These are phyloP conservation scores for Citrus mangshanensis DNA, from an alignment of 345 rosid species.

Conservation along the genomic window DNA sequence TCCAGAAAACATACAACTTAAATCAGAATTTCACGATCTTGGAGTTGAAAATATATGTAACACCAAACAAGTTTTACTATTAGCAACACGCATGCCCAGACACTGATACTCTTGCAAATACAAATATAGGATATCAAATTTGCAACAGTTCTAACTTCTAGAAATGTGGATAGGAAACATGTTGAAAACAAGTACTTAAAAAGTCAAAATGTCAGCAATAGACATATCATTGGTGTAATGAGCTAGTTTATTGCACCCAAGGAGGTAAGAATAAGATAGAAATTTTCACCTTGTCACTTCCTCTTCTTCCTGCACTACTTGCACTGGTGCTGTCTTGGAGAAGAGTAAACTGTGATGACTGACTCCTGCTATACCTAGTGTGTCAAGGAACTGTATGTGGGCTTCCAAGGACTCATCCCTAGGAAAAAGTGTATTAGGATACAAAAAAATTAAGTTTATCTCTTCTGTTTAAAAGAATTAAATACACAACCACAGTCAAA, in stretches of 20 bases:
- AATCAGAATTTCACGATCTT: neutral
- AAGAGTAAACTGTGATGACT: constrained; percentile 93
- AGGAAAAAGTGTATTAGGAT: neutral
- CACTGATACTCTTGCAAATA: neutral
- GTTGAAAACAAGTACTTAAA: neutral
- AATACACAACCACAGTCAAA: neutral
- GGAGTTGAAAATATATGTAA: neutral
- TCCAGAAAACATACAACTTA: neutral
- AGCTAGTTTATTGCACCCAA: neutral
- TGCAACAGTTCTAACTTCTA: neutral
- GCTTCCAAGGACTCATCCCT: constrained; percentile 66
- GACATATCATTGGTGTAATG: neutral
- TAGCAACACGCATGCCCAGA: neutral
- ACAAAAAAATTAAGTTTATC: neutral
- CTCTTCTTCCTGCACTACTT: constrained; percentile 56
- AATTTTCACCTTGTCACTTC: constrained; percentile 51
- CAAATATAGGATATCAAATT: neutral
- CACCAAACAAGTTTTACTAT: neutral
- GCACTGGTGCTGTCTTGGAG: constrained; percentile 78
- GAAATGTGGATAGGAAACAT: neutral
- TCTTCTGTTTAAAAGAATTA: neutral
- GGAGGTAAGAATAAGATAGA: neutral
- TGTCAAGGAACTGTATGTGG: constrained; percentile 69
- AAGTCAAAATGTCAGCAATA: neutral
- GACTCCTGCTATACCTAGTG: constrained; percentile 89